phyloP scores from a whole-genome alignment of 352 stramenopile species.

The Globisporangium barbulae region DNA sequence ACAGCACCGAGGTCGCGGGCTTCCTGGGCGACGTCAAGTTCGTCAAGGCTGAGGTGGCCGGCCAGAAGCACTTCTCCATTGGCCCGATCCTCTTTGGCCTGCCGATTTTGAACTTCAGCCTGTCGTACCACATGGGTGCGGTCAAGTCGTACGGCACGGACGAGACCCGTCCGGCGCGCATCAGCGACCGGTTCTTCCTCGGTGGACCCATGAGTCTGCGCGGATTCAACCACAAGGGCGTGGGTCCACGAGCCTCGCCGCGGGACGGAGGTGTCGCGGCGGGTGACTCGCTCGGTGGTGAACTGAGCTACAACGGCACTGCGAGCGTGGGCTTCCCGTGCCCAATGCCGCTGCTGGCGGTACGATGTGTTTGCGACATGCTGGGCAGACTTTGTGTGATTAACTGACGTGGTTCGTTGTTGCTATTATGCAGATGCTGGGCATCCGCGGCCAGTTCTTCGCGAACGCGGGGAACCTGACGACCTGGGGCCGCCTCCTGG shows the following conservation, averaged over 20 bases:
- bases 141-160: slow-evolving; percentile 81
- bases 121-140: slow-evolving; percentile 72
- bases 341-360: slow-evolving; percentile 74
- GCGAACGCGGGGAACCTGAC: slow-evolving; percentile 89
- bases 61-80: slow-evolving; percentile 78
- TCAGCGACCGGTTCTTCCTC: slow-evolving; percentile 92
- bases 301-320: slow-evolving; percentile 86
- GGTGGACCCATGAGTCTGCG: slow-evolving; percentile 86
- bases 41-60: slow-evolving; percentile 81
- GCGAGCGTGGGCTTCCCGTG: slow-evolving; percentile 87
- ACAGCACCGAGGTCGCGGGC: slow-evolving; percentile 85
- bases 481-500: slow-evolving; percentile 78
- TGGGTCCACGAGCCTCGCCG: slow-evolving; percentile 83
- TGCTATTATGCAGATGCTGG: slow-evolving; percentile 50
- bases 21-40: slow-evolving; percentile 88
- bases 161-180: slow-evolving; percentile 70
- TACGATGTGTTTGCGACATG: slow-evolving; percentile 27
- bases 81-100: slow-evolving; percentile 62
- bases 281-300: slow-evolving; percentile 86
- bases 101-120: slow-evolving; percentile 78
- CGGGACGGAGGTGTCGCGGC: slow-evolving; percentile 79
- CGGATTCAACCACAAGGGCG: slow-evolving; percentile 90
- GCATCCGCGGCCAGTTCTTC: slow-evolving; percentile 87
- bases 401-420: not conserved
- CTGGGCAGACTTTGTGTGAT: not conserved